These are phyloP conservation scores for Brassica juncea DNA, from an alignment of 345 rosid species.

Conservation along the genomic window DNA sequence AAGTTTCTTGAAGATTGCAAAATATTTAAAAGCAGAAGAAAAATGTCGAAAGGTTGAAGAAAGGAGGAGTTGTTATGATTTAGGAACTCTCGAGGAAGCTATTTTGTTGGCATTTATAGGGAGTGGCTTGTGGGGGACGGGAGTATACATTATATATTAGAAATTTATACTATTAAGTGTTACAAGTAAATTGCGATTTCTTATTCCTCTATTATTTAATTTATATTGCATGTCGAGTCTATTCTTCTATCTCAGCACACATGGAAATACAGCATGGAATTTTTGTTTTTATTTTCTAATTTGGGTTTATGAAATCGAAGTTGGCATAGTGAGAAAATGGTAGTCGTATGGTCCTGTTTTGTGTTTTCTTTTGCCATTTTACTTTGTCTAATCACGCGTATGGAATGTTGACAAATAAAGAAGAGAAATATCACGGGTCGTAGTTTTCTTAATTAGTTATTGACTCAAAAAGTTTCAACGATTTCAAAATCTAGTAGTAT, in stretches of 20 bases:
- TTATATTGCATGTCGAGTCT: constrained; percentile 26
- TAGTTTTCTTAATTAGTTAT: constrained; percentile 30
- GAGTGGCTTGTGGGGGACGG: background rate
- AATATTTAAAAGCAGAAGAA: background rate
- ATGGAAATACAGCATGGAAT: constrained; percentile 46
- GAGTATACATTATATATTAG: background rate
- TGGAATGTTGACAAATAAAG: constrained; percentile 33
- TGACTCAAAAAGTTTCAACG: constrained; percentile 11
- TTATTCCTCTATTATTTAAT: constrained; percentile 1
- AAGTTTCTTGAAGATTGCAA: background rate
- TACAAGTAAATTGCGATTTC: background rate
- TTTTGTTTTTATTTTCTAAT: constrained; percentile 37
- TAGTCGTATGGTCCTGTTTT: constrained; percentile 19
- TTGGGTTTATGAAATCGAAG: constrained; percentile 41
- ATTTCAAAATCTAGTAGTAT: background rate
- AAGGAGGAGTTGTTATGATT: constrained; percentile 12
- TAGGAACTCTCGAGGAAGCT: constrained; percentile 23
- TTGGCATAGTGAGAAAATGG: constrained; percentile 30
- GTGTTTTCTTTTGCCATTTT: constrained; percentile 15
- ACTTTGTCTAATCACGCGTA: constrained; percentile 41
- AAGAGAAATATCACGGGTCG: constrained; percentile 39
- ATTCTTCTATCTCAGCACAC: constrained; percentile 37
- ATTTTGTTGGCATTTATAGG: constrained; percentile 37
- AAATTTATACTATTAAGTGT: background rate
- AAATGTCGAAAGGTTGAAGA: background rate